These are phyloP conservation scores for Boletus vermiculosoides DNA, from an alignment of 768 basidiomycete genomes.

Conservation along the genomic window DNA sequence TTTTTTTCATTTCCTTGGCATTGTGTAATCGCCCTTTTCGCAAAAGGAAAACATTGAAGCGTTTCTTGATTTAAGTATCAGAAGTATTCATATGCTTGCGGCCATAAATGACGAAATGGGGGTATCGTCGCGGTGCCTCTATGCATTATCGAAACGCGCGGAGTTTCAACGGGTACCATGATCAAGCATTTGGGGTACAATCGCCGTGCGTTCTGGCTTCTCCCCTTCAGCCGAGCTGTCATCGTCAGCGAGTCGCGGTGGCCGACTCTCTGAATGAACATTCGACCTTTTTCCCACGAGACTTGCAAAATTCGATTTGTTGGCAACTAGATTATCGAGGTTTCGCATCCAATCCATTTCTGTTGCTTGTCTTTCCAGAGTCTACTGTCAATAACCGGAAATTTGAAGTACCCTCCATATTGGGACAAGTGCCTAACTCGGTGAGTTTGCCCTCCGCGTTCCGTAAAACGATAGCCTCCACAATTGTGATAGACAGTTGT, in stretches of 20 bases:
- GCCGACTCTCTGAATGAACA: background rate
- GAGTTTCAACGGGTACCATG: background rate
- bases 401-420: background rate
- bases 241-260: background rate
- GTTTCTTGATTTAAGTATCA: background rate
- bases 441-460: background rate
- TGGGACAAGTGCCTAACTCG: background rate
- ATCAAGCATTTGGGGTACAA: background rate
- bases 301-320: background rate
- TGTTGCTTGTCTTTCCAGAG: background rate
- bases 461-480: background rate
- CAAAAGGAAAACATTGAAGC: background rate
- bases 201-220: background rate
- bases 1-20: background rate
- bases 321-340: background rate
- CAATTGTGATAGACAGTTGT: too few relatives aligned
- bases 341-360: background rate
- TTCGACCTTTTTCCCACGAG: background rate
- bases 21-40: background rate
- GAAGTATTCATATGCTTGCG: background rate
- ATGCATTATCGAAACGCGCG: background rate
- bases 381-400: background rate
- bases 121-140: background rate
- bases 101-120: background rate
- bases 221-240: background rate